A percentile compares a stretch with the other conserved stretches of the same genome.
phyloP scores from a whole-genome alignment of 1,284 basidiomycete genomes.

The Leccinum fallax region DNA sequence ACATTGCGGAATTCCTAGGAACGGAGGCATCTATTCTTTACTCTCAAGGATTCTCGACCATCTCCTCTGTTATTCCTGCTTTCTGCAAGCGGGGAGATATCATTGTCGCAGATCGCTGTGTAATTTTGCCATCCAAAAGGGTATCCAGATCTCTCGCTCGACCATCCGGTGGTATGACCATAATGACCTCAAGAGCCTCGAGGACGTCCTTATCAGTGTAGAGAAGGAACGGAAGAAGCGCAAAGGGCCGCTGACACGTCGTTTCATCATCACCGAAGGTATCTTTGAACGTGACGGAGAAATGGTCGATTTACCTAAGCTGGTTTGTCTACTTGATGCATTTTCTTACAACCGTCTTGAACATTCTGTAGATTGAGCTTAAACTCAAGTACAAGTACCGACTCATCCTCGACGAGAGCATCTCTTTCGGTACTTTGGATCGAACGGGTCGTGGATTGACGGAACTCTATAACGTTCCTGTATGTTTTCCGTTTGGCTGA shows the following conservation, averaged over 20 bases:
- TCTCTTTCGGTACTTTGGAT: slow-evolving; percentile 93
- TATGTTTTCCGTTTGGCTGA: slow-evolving; percentile 40
- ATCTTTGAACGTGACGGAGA: slow-evolving; percentile 95
- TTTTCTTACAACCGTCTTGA: slow-evolving; percentile 2
- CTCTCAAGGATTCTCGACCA: slow-evolving; percentile 91
- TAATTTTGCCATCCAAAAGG: slow-evolving; percentile 98
- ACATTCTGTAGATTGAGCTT: slow-evolving; percentile 75
- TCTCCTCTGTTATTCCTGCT: slow-evolving; percentile 93
- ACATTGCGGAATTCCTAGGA: slow-evolving; percentile 90
- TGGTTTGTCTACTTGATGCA: slow-evolving; percentile 57
- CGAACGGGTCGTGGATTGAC: slow-evolving; percentile 93
- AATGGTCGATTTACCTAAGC: slow-evolving; percentile 88
- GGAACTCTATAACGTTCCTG: slow-evolving; percentile 90
- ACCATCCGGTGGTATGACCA: slow-evolving; percentile 97
- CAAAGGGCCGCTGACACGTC: slow-evolving; percentile 78
- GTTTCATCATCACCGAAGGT: slow-evolving; percentile 97
- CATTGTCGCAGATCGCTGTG: slow-evolving; percentile 93
- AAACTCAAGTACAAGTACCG: slow-evolving; percentile 97
- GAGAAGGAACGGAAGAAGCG: slow-evolving; percentile 90
- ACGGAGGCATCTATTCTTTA: slow-evolving; percentile 92
- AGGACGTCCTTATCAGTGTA: slow-evolving; percentile 82
- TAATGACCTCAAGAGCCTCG: slow-evolving; percentile 90
- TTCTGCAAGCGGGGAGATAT: slow-evolving; percentile 98
- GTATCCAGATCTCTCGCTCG: slow-evolving; percentile 93
- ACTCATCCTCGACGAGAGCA: slow-evolving; percentile 91